phyloP scores from a whole-genome alignment of 345 rosid species.

The Conringia planisiliqua region DNA sequence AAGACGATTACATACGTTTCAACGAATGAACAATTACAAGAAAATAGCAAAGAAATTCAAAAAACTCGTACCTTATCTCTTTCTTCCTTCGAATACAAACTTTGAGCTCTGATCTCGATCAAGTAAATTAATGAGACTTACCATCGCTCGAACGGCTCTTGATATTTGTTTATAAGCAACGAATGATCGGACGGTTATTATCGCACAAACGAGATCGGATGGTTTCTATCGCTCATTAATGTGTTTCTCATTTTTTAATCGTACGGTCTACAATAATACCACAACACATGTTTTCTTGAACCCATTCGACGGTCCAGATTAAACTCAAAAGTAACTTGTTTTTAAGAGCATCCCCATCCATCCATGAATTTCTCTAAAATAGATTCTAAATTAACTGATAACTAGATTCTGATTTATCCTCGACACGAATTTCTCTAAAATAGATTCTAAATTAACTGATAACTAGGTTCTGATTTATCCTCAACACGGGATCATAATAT shows the following conservation, averaged over 20 bases:
- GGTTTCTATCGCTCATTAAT: conserved; percentile 2
- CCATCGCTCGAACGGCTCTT: conserved; percentile 4
- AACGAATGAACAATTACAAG: neutral
- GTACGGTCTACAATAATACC: neutral
- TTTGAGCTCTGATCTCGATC: neutral
- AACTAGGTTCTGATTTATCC: too few relatives aligned
- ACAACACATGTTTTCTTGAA: conserved; percentile 9
- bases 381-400: too few relatives aligned
- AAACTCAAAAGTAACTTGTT: neutral
- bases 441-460: too few relatives aligned
- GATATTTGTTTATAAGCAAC: conserved; percentile 21
- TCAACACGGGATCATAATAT: too few relatives aligned
- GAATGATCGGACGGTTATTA: neutral
- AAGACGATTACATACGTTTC: neutral
- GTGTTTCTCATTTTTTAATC: conserved; percentile 11
- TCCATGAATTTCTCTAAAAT: too few relatives aligned
- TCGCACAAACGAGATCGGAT: neutral
- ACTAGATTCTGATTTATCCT: too few relatives aligned
- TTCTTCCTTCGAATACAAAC: neutral
- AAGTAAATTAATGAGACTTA: rapidly evolving
- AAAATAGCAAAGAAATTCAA: neutral
- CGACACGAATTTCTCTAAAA: too few relatives aligned
- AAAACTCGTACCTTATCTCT: conserved; percentile 8
- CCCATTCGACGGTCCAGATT: neutral
- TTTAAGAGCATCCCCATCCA: too few relatives aligned